Conservation (phyloP, 495 filamentous ascomycete genomes). For the Talaromyces wortmannii region DNA sequence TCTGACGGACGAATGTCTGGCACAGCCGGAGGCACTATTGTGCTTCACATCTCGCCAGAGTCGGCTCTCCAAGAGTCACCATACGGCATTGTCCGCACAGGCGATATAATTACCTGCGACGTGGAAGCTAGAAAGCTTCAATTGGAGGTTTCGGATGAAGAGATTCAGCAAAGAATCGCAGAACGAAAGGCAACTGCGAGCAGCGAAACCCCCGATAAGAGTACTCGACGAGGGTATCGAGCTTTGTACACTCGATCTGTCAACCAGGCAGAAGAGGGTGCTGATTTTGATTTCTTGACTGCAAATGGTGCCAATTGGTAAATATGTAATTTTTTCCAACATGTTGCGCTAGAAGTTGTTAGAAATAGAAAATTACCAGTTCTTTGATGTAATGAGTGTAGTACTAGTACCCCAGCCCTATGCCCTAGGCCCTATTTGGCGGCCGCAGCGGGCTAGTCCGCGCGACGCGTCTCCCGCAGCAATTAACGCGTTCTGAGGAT, state of each 20-base stretch:
- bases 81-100: conserved; percentile 52
- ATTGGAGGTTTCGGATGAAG: conserved; percentile 41
- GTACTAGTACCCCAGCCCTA: conserved; percentile 12
- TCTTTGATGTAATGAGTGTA: background rate
- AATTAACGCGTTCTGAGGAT: conserved; percentile 14
- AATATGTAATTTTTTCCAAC: background rate
- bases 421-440: conserved; percentile 34
- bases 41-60: conserved; percentile 60
- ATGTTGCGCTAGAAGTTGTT: background rate
- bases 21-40: conserved; percentile 62
- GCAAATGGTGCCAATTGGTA: conserved; percentile 23
- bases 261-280: conserved; percentile 56
- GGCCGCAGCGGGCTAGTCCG: conserved; percentile 20
- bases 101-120: conserved; percentile 51
- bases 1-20: conserved; percentile 65
- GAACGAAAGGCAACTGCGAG: conserved; percentile 19
- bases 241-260: conserved; percentile 59
- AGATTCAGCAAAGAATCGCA: conserved; percentile 32
- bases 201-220: conserved; percentile 19
- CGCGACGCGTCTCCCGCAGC: conserved; percentile 19
- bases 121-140: conserved; percentile 34
- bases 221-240: conserved; percentile 49
- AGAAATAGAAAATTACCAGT: background rate
- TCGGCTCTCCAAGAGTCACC: conserved; percentile 47
- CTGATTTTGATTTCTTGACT: conserved; percentile 59